Evolutionary conservation across 2,329 filamentous ascomycete genomes (phyloP).

Genomic region (Aspergillus nomiae): DNA sequence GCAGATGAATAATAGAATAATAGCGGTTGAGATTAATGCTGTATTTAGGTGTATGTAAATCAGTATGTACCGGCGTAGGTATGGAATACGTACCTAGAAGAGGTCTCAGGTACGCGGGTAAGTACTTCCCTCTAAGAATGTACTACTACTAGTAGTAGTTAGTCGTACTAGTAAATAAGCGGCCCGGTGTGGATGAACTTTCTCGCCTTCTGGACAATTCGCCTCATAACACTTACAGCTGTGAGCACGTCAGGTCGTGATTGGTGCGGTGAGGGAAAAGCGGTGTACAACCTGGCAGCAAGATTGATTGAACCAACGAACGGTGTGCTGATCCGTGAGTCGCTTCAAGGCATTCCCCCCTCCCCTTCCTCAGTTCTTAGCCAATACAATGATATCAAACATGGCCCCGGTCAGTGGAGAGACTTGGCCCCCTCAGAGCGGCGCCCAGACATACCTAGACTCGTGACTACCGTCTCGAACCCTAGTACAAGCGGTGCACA

Average conservation of each 20-base stretch:
- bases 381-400: conserved; percentile 4
- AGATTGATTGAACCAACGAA: conserved; percentile 5
- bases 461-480: neutral
- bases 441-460: neutral
- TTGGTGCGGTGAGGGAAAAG: conserved; percentile 26
- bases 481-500: neutral
- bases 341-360: conserved; percentile 1
- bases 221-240: neutral
- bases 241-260: conserved; percentile 10
- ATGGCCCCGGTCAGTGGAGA: neutral
- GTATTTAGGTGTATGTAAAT: neutral
- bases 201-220: neutral
- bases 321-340: conserved; percentile 15
- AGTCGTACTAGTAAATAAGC: neutral
- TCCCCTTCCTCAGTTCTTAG: conserved; percentile 3
- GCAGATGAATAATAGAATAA: neutral
- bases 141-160: neutral
- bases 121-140: neutral
- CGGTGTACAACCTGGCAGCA: conserved; percentile 22
- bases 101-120: neutral
- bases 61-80: neutral
- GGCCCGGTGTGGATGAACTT: neutral
- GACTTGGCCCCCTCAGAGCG: neutral
- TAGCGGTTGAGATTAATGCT: neutral
- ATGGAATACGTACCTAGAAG: neutral